Evolutionary conservation across 2,329 filamentous ascomycete species (phyloP), one percentile per base, ranked within the genome.

Genomic region (Fusarium sp.): DNA sequence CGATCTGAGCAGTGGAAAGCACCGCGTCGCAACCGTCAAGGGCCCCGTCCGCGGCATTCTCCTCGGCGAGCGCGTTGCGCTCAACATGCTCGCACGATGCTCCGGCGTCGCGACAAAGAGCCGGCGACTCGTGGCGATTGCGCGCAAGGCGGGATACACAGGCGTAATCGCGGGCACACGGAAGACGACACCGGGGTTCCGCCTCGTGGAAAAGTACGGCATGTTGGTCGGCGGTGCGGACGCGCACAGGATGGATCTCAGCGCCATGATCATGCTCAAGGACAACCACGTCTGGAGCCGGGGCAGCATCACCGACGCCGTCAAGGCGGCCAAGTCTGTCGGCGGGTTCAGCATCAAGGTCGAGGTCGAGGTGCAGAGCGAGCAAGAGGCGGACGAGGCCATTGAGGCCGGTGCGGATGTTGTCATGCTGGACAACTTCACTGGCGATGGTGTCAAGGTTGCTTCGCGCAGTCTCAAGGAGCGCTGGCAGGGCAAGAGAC

Each of bases 271-370:
- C 53, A 99, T 99, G 95, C 84, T 99, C 65, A 99, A 99, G 81
- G 95, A 99, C 78, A 99, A 99, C 78, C 95, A 99, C 78, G 90
- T 99, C 54, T 97, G 94, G 90, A 92, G 92, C 62, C 89, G 91
- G 50, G 90, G 90, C 25, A 91, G 90, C 73, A 98, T 99, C 76
- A 88, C 90, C 2, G 87, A 91, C 22, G 95, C 95, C 6, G 93
- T 99, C 24, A 81, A 81, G 36, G 92, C 94, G 3, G 95, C 95
- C 24, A 92, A 92, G 75, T 83, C 88, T 10, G 92, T 90, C 0
- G 94, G 88, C 8, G 95, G 95, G 0, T 99, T 98, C 77, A 88
- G 91, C 36, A 83, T 97, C 57, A 99, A 98, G 83, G 85, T 99
- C 36, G 95, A 99, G 80, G 95, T 99, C 24, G 94, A 99, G 81